Conservation (phyloP, 805 yeast species). For the Tetrapisispora nanseiensis region DNA sequence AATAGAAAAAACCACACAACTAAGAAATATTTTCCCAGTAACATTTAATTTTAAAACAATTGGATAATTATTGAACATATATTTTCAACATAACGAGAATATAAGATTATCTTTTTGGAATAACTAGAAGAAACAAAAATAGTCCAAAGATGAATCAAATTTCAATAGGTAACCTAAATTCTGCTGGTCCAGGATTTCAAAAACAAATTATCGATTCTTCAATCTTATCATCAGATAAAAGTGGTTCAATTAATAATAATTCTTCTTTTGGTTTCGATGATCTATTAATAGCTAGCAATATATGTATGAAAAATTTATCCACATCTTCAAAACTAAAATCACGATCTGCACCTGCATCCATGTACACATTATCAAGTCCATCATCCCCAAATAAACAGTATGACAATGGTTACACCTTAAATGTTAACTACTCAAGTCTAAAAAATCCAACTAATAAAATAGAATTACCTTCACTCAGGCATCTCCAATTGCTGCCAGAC, state of each 20-base stretch:
- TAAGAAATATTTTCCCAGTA: no score
- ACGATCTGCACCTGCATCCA: conserved; percentile 28
- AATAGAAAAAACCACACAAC: no score
- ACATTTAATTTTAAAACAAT: no score
- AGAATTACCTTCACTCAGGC: conserved; percentile 25
- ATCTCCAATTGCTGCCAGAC: conserved; percentile 25
- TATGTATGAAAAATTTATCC: background rate
- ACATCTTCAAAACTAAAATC: conserved; percentile 12
- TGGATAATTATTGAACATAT: no score
- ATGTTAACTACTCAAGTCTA: background rate
- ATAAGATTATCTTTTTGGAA: no score
- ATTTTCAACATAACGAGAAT: no score
- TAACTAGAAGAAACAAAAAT: no score
- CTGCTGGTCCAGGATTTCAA: conserved; percentile 2
- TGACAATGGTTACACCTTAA: background rate
- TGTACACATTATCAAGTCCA: conserved; percentile 7
- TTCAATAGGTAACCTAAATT: background rate
- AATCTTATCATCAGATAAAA: background rate
- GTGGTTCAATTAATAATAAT: background rate
- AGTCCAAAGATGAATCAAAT: background rate
- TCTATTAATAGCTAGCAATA: background rate
- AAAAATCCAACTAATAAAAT: background rate
- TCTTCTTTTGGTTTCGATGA: conserved; percentile 3
- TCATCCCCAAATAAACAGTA: background rate
- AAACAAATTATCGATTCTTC: background rate